phyloP scores from a whole-genome alignment of 208 protist genomes.

The Leishmania major region DNA sequence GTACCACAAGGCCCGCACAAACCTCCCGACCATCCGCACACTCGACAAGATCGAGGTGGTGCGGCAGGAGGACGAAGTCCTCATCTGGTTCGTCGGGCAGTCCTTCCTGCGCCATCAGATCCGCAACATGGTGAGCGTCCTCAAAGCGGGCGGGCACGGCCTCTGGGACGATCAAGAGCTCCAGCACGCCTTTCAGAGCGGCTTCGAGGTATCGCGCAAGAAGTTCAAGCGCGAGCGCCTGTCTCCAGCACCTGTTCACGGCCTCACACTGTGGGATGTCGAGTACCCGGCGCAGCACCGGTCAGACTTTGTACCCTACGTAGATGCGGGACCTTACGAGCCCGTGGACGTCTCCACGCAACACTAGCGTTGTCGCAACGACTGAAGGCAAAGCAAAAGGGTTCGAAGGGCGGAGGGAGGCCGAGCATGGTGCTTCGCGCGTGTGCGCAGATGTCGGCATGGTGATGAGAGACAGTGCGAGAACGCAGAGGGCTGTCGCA shows the following conservation, averaged over 20 bases:
- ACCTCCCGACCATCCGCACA: slow-evolving; percentile 83
- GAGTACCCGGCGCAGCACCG: slow-evolving; percentile 72
- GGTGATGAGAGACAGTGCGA: neutral
- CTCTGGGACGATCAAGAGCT: slow-evolving; percentile 87
- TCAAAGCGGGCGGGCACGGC: slow-evolving; percentile 77
- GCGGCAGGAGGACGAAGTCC: slow-evolving; percentile 88
- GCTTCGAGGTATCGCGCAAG: slow-evolving; percentile 80
- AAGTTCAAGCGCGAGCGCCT: slow-evolving; percentile 71
- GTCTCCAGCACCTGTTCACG: slow-evolving; percentile 75
- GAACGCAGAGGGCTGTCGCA: neutral
- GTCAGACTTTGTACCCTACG: slow-evolving; percentile 68
- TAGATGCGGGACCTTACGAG: slow-evolving; percentile 82
- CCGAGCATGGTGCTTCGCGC: neutral
- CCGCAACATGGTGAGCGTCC: slow-evolving; percentile 85
- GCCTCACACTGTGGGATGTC: slow-evolving; percentile 89
- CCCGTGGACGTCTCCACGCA: slow-evolving; percentile 49
- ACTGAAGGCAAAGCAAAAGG: neutral
- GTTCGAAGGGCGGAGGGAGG: neutral
- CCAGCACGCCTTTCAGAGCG: slow-evolving; percentile 64
- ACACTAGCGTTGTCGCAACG: slow-evolving; percentile 4
- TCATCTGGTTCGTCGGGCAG: slow-evolving; percentile 86
- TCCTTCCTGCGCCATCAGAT: slow-evolving; percentile 90
- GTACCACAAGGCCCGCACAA: slow-evolving; percentile 67
- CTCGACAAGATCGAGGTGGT: slow-evolving; percentile 82
- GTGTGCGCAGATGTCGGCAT: neutral